Percentiles rank a stretch among this genome's conserved stretches.
Evolutionary conservation across 805 yeast species (phyloP).

Genomic region (Sugiyamaella mastotermitis): DNA sequence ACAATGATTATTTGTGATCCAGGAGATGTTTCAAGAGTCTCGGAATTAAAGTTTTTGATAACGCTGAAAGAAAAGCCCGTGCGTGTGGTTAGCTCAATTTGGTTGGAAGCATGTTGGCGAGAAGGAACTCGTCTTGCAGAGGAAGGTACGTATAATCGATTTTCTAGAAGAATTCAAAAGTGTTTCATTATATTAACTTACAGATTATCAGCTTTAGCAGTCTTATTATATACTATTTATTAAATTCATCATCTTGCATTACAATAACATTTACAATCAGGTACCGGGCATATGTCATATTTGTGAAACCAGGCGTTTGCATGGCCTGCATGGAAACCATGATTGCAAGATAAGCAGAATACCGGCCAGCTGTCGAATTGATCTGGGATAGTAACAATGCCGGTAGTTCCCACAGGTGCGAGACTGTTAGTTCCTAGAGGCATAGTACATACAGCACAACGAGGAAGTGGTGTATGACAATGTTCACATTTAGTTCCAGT

Average conservation of each 20-base stretch:
- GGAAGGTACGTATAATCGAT: too few relatives aligned
- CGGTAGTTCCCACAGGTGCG: too few relatives aligned
- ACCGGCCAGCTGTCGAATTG: slow-evolving; percentile 79
- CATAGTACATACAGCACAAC: slow-evolving; percentile 83
- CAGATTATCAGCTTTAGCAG: too few relatives aligned
- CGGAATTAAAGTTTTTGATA: slow-evolving; percentile 7
- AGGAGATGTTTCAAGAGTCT: slow-evolving; percentile 20
- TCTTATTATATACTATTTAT: background rate
- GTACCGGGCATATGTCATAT: slow-evolving; percentile 88
- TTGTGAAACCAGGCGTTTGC: slow-evolving; percentile 94
- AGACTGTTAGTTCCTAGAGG: slow-evolving; percentile 56
- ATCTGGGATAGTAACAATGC: slow-evolving; percentile 3
- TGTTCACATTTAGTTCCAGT: slow-evolving; percentile 52
- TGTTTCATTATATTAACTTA: too few relatives aligned
- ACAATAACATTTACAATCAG: slow-evolving; percentile 84
- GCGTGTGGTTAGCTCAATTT: slow-evolving; percentile 32
- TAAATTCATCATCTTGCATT: slow-evolving; percentile 30
- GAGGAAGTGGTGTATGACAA: slow-evolving; percentile 81
- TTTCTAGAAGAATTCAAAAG: too few relatives aligned
- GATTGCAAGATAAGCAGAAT: slow-evolving; percentile 85
- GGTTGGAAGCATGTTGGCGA: slow-evolving; percentile 35
- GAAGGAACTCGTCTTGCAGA: slow-evolving; percentile 25
- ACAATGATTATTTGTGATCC: slow-evolving; percentile 29
- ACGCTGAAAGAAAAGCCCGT: slow-evolving; percentile 6
- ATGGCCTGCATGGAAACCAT: slow-evolving; percentile 91